Base-by-base conservation (phyloP, 805 yeast genomes). In the Candida railenensis region DNA sequence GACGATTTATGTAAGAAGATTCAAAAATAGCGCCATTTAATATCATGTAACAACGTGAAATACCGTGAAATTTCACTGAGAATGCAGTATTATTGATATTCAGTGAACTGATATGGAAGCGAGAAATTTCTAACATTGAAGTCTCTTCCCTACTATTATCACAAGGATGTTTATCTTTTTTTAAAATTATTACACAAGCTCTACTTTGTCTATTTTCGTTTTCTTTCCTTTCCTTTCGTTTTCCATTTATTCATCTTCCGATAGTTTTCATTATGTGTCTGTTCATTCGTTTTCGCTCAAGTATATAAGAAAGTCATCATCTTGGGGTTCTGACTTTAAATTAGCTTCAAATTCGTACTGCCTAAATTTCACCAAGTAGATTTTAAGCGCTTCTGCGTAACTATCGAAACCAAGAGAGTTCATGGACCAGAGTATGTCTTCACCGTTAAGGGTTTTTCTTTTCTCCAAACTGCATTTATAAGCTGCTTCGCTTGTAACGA, bases 401-500 rank as follows among this genome's bases (percentile, higher is more conserved):
- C 83, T 83, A 52, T 83, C 89, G 57, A 83, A 83, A 9, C 89
- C 89, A 28, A 83, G 66, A 7, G 83, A 74, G 36, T 74, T 72
- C 83, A 83, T 78, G 7, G 87, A 83, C 58, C 74, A 80, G 53
- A 83, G 61, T 14, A 83, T 76, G 50, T 83, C 89, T 55, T 83
- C 89, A 3, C 89, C 89, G 55, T 83, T 83, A 38, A 83, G 80
- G 3, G 89, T 83, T 56, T 83, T 83, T 22, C 89, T 69, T 61
- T 83, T 82, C 52, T 83, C 89, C 42, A 82, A 75, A 11, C 75
- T 57, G 57, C 87, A 82, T 54, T 76, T 78, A 50, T 83, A 88
- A 41, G 85, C 76, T 16, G 79, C 79, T 62, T 83, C 87, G 30
- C 83, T 77, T 2, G 88, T 83, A 45, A 83, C 78, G 62, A 83